Conservation (phyloP, 2,329 filamentous ascomycete genomes). For the Diaporthe longicolla region DNA sequence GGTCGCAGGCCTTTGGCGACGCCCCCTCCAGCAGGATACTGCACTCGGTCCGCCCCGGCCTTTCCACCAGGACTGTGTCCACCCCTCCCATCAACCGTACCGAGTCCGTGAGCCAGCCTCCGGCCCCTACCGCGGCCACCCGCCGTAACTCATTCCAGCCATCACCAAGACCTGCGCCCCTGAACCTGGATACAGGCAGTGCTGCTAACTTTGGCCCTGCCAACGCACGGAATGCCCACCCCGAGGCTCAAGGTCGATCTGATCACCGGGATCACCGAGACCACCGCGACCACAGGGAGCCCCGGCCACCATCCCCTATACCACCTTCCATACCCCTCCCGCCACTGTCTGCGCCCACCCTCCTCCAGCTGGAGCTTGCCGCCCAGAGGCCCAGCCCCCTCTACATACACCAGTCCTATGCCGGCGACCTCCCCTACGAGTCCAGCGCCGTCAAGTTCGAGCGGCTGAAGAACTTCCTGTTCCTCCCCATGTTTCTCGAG, state of each 20-base stretch:
- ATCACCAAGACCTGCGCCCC: slow-evolving; percentile 57
- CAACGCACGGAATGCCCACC: slow-evolving; percentile 31
- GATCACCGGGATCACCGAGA: slow-evolving; percentile 33
- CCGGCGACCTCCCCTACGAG: slow-evolving; percentile 82
- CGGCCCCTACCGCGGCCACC: slow-evolving; percentile 49
- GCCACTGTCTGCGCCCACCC: slow-evolving; percentile 76
- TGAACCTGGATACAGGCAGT: slow-evolving; percentile 57
- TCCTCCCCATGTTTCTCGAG: slow-evolving; percentile 86
- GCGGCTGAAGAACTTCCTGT: slow-evolving; percentile 88
- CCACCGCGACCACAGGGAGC: slow-evolving; percentile 47
- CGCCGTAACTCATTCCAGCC: slow-evolving; percentile 67
- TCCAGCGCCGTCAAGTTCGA: slow-evolving; percentile 94
- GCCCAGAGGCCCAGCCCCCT: slow-evolving; percentile 73
- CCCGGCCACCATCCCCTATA: slow-evolving; percentile 61
- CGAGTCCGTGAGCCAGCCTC: slow-evolving; percentile 51
- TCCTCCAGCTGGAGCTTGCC: slow-evolving; percentile 75
- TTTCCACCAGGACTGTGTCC: slow-evolving; percentile 60
- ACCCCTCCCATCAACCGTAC: slow-evolving; percentile 65
- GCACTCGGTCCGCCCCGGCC: slow-evolving; percentile 50
- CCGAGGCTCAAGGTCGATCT: slow-evolving; percentile 22
- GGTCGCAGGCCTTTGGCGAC: slow-evolving; percentile 44
- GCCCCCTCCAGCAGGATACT: slow-evolving; percentile 51
- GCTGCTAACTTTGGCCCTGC: slow-evolving; percentile 45
- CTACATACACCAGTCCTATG: slow-evolving; percentile 74
- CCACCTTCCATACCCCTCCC: slow-evolving; percentile 72